phyloP scores from a whole-genome alignment of 1,139 yeast species.

The Debaryomycetaceae sp. region DNA sequence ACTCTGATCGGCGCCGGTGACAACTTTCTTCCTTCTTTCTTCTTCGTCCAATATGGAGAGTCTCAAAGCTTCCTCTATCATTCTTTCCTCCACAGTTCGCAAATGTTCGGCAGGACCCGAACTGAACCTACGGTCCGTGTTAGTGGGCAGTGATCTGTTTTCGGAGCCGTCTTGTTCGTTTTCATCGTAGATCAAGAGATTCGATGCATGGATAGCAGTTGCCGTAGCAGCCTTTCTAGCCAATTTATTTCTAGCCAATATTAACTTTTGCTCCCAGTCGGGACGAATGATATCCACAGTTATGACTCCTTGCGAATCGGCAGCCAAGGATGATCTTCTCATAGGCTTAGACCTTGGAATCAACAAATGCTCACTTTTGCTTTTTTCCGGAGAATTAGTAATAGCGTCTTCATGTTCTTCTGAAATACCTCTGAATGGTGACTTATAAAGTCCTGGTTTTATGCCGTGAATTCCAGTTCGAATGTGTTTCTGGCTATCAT shows the following conservation, averaged over 20 bases:
- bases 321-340: conserved; percentile 50
- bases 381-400: conserved; percentile 10
- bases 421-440: conserved; percentile 6
- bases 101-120: conserved; percentile 8
- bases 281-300: conserved; percentile 84
- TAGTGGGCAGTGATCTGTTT: conserved; percentile 7
- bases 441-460: conserved; percentile 33
- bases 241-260: conserved; percentile 67
- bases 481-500: conserved; percentile 57
- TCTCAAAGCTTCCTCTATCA: conserved; percentile 82
- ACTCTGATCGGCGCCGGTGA: conserved; percentile 6
- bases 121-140: conserved; percentile 7
- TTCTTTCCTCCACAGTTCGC: conserved; percentile 58
- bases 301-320: conserved; percentile 62
- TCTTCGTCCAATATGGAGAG: conserved; percentile 70
- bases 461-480: conserved; percentile 54
- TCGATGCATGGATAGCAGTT: conserved; percentile 85
- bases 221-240: conserved; percentile 93
- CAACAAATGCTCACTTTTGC: conserved; percentile 3
- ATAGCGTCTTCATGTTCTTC: conserved; percentile 12
- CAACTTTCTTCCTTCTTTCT: conserved; percentile 38
- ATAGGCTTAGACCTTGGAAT: conserved; percentile 7
- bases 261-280: conserved; percentile 80
- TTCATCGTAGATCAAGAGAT: conserved; percentile 43
- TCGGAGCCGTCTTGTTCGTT: conserved; percentile 17